A percentile compares a stretch with the other conserved stretches of the same genome.
phyloP scores from a whole-genome alignment of 306 rosid genomes.

The Adenanthera pavonina region DNA sequence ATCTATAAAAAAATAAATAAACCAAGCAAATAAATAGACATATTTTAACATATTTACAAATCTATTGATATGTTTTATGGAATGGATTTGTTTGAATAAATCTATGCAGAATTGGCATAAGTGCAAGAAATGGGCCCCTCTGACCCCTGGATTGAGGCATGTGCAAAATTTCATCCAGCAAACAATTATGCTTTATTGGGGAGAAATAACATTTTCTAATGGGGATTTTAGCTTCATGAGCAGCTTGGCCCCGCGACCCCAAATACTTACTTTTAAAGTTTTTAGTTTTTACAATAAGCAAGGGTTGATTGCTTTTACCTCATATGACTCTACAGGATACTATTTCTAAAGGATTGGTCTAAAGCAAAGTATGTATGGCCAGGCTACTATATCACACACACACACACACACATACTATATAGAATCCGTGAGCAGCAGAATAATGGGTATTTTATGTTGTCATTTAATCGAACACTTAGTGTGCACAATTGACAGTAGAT shows the following conservation, averaged over 20 bases:
- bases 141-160: slow-evolving; percentile 45
- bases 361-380: slow-evolving; percentile 13
- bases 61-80: background rate
- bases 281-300: slow-evolving; percentile 10
- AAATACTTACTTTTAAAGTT: slow-evolving; percentile 16
- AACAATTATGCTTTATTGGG: slow-evolving; percentile 33
- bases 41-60: background rate
- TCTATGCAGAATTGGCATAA: slow-evolving; percentile 8
- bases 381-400: background rate
- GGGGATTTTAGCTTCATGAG: slow-evolving; percentile 21
- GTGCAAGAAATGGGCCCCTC: slow-evolving; percentile 40
- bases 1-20: background rate
- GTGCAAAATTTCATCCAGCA: slow-evolving; percentile 43
- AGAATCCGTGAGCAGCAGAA: slow-evolving; percentile 46
- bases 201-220: slow-evolving; percentile 5
- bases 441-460: slow-evolving; percentile 38
- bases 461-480: slow-evolving; percentile 25
- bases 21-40: background rate
- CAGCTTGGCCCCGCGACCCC: slow-evolving; percentile 26
- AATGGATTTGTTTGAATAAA: background rate
- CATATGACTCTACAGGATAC: background rate
- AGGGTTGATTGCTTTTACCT: background rate
- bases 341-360: slow-evolving; percentile 14
- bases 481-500: slow-evolving; percentile 34
- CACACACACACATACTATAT: no score